phyloP scores from a whole-genome alignment of 2,329 filamentous ascomycete genomes.

The Curvularia verruculosa region DNA sequence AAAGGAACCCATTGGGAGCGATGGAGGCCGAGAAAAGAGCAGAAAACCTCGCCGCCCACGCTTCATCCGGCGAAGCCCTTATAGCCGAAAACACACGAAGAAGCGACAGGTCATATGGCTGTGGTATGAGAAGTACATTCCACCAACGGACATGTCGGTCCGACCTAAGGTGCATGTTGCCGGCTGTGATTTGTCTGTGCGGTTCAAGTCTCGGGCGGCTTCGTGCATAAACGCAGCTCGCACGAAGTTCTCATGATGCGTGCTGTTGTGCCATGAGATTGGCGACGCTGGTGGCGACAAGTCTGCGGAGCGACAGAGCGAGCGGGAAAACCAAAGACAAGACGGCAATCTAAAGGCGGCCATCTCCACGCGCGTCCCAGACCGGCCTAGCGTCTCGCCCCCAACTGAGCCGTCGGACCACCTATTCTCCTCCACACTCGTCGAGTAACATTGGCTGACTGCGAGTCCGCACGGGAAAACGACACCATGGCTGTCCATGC shows the following conservation, averaged over 20 bases:
- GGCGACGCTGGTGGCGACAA: slow-evolving; percentile 19
- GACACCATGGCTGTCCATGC: slow-evolving; percentile 37
- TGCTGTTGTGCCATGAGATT: slow-evolving; percentile 15
- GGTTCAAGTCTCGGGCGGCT: slow-evolving; percentile 10
- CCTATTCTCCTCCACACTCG: slow-evolving; percentile 19
- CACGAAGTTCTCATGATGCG: slow-evolving; percentile 15
- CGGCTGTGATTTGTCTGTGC: slow-evolving; percentile 11
- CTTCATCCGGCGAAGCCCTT: slow-evolving; percentile 3
- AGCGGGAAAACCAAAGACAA: slow-evolving; percentile 1
- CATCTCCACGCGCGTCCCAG: slow-evolving; percentile 10
- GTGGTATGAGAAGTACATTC: slow-evolving; percentile 9
- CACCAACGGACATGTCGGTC: slow-evolving; percentile 20
- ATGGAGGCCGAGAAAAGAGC: neutral
- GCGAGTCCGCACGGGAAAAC: slow-evolving; percentile 21
- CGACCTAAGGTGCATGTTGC: slow-evolving; percentile 15
- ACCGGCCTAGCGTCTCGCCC: slow-evolving; percentile 16
- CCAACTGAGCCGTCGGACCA: slow-evolving; percentile 21
- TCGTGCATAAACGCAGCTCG: slow-evolving; percentile 9
- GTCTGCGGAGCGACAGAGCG: slow-evolving; percentile 7
- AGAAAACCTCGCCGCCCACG: neutral
- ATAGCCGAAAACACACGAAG: slow-evolving; percentile 14
- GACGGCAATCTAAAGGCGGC: slow-evolving; percentile 11
- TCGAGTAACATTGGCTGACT: slow-evolving; percentile 17
- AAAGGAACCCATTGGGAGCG: slow-evolving; percentile 8
- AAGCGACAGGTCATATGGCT: slow-evolving; percentile 25